Conservation (phyloP, 768 basidiomycete genomes). For the Boletus coccyginus region DNA sequence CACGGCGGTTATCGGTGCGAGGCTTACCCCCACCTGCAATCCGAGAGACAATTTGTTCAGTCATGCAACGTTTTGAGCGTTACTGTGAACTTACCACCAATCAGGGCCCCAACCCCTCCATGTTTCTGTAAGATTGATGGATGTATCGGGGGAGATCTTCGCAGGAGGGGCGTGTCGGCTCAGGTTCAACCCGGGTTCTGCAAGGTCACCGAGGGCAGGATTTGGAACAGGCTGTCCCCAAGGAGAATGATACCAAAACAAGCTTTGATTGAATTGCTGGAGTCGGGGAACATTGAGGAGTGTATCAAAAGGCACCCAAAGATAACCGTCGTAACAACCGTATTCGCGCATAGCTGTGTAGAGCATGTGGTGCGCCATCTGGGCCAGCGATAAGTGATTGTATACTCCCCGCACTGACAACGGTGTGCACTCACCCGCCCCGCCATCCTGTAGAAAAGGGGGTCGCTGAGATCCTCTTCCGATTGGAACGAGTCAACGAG, state of each 20-base stretch:
- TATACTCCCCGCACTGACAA: not conserved
- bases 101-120: constrained; percentile 41
- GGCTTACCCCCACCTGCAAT: constrained; percentile 42
- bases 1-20: not conserved
- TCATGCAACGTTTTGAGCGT: not conserved
- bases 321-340: constrained; percentile 48
- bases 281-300: constrained; percentile 49
- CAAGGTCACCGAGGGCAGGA: constrained; percentile 25
- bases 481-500: constrained; percentile 46
- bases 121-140: constrained; percentile 34
- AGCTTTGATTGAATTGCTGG: constrained; percentile 42
- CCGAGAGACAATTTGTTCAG: constrained; percentile 3
- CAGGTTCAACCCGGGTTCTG: constrained; percentile 14
- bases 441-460: constrained; percentile 39
- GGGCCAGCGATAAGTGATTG: constrained; percentile 4
- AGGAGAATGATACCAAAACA: constrained; percentile 52
- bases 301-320: constrained; percentile 53
- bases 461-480: constrained; percentile 40
- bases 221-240: constrained; percentile 44
- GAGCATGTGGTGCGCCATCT: constrained; percentile 54
- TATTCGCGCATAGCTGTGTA: constrained; percentile 44
- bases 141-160: constrained; percentile 41
- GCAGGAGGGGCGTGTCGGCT: constrained; percentile 39
- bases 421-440: constrained; percentile 37
- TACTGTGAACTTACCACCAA: constrained; percentile 40